Conservation (phyloP, 2,329 filamentous ascomycete species). For the Verticillium longisporum region DNA sequence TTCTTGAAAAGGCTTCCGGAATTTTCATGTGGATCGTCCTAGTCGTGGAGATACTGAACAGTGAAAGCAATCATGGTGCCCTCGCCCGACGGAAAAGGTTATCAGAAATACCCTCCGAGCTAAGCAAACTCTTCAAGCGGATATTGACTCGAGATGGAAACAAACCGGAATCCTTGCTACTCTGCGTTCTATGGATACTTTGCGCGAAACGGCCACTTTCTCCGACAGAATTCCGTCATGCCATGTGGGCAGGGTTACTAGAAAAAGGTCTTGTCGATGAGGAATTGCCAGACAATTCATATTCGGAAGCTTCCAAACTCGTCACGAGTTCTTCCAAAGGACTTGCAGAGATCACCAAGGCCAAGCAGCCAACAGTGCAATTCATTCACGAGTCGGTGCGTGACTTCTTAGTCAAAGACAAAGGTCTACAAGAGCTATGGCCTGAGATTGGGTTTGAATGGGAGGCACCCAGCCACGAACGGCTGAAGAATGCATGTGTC, state of each 20-base stretch:
- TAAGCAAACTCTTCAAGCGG: slow-evolving; percentile 33
- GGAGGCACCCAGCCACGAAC: slow-evolving; percentile 28
- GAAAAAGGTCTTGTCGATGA: slow-evolving; percentile 12
- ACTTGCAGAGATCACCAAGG: slow-evolving; percentile 28
- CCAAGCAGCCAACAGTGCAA: slow-evolving; percentile 25
- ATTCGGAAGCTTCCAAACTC: slow-evolving; percentile 20
- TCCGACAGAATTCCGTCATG: slow-evolving; percentile 27
- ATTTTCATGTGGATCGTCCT: slow-evolving; percentile 37
- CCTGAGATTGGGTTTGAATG: slow-evolving; percentile 21
- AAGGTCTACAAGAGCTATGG: slow-evolving; percentile 18
- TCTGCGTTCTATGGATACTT: slow-evolving; percentile 37
- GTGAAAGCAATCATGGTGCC: slow-evolving; percentile 15
- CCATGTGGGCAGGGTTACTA: slow-evolving; percentile 12
- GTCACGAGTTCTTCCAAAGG: slow-evolving; percentile 36
- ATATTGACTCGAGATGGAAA: slow-evolving; percentile 31
- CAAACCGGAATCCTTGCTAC: slow-evolving; percentile 25
- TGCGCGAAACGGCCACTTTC: slow-evolving; percentile 28
- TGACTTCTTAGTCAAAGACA: slow-evolving; percentile 35
- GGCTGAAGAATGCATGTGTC: neutral
- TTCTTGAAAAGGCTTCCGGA: slow-evolving; percentile 28
- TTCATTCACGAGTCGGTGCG: slow-evolving; percentile 47
- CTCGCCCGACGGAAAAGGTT: slow-evolving; percentile 14
- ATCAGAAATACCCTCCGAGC: slow-evolving; percentile 21
- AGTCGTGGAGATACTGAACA: slow-evolving; percentile 31
- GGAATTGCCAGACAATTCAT: slow-evolving; percentile 1